A percentile compares a stretch with the other conserved stretches of the same genome.
Conservation (phyloP, 352 stramenopile genomes). For the Pythium myriotylum region DNA sequence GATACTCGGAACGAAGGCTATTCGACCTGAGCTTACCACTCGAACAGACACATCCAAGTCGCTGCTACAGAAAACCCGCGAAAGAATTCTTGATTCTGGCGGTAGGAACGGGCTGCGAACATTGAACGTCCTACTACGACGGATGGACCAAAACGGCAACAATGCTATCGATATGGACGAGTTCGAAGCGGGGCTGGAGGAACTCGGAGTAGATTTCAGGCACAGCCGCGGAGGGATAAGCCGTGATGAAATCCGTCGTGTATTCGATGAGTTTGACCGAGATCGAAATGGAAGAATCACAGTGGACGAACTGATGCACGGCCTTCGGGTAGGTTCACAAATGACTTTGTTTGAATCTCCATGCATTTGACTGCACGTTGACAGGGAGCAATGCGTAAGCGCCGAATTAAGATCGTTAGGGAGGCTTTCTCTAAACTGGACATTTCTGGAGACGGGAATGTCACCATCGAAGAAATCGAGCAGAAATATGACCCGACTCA, state of each 20-base stretch:
- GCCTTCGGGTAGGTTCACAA: conserved; percentile 56
- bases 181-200: conserved; percentile 53
- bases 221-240: conserved; percentile 25
- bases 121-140: conserved; percentile 60
- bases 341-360: too few species aligned
- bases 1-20: conserved; percentile 41
- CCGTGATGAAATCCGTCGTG: conserved; percentile 43
- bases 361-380: background rate
- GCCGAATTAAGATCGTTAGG: conserved; percentile 81
- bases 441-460: conserved; percentile 59
- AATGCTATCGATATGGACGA: conserved; percentile 71
- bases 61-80: conserved; percentile 49
- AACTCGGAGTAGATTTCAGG: conserved; percentile 42
- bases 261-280: conserved; percentile 80
- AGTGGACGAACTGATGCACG: conserved; percentile 89
- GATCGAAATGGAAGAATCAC: conserved; percentile 85
- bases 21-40: conserved; percentile 1
- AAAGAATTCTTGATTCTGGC: conserved; percentile 56
- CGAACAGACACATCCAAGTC: conserved; percentile 22
- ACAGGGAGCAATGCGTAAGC: conserved; percentile 76
- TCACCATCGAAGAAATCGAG: conserved; percentile 75
- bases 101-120: conserved; percentile 80
- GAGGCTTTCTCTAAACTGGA: conserved; percentile 81
- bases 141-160: conserved; percentile 86
- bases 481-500: conserved; percentile 75